Conservation (phyloP, 176 grass and related monocot species). For the Triticum monococcum region DNA sequence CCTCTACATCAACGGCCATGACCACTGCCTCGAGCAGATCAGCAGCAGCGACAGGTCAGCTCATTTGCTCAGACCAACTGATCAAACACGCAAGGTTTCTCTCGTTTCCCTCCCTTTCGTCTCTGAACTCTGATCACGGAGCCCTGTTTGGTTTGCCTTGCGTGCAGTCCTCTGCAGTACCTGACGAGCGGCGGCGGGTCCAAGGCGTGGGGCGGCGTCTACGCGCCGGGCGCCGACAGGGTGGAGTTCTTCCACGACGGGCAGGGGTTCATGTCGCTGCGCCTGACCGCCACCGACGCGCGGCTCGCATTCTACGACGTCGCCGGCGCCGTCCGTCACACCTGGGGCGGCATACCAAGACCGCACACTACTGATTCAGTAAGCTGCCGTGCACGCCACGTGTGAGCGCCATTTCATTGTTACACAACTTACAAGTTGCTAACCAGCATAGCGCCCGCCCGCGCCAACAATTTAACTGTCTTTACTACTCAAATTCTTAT, state of each 20-base stretch:
- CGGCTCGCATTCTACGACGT: conserved; percentile 43
- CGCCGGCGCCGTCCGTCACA: conserved; percentile 35
- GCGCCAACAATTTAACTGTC: no score
- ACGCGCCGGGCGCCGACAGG: conserved; percentile 35
- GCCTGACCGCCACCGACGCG: conserved; percentile 19
- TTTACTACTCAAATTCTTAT: no score
- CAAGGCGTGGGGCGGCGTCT: conserved; percentile 61
- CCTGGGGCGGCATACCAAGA: conserved; percentile 49
- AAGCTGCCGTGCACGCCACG: neutral
- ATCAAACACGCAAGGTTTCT: neutral
- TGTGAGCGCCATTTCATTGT: no score
- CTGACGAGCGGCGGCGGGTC: conserved; percentile 71
- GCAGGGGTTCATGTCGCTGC: conserved; percentile 69
- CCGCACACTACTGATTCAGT: neutral
- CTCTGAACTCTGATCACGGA: neutral
- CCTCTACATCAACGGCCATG: conserved; percentile 75
- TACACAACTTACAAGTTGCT: no score
- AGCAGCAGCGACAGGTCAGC: conserved; percentile 74
- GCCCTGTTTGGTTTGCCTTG: neutral
- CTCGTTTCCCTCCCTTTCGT: neutral
- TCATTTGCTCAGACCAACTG: no score
- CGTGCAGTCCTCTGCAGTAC: conserved; percentile 47
- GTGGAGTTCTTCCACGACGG: conserved; percentile 75
- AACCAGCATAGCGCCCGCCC: no score
- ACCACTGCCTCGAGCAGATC: conserved; percentile 67